Percentiles rank a stretch among this genome's conserved stretches.
These are phyloP conservation scores for Ricinus communis DNA, from an alignment of 345 rosid species.

Conservation along the genomic window DNA sequence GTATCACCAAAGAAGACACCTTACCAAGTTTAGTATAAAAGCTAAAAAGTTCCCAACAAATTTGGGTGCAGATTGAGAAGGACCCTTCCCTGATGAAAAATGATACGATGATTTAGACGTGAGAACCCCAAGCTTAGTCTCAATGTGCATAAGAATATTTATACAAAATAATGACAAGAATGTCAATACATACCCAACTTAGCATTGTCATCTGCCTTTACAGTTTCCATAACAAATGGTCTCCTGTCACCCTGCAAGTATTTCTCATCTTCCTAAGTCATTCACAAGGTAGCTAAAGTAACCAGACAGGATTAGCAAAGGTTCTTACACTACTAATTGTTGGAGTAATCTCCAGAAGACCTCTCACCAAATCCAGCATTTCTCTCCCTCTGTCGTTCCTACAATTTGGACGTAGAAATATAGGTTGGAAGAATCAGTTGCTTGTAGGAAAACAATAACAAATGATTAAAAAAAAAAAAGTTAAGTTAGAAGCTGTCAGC, in stretches of 20 bases:
- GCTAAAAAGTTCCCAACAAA: conserved; percentile 84
- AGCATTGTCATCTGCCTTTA: conserved; percentile 90
- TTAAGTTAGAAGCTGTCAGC: conserved; percentile 5
- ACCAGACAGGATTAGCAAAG: conserved; percentile 11
- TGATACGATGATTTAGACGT: too few species aligned
- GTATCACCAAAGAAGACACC: not conserved
- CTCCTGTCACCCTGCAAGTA: conserved; percentile 69
- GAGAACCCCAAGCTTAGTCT: not conserved
- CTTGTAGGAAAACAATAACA: not conserved
- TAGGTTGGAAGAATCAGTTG: not conserved
- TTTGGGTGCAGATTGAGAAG: conserved; percentile 81
- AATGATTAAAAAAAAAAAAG: not conserved
- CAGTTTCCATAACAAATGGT: conserved; percentile 92
- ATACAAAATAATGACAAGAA: conserved; percentile 4
- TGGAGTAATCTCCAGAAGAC: conserved; percentile 80
- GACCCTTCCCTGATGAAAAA: conserved; percentile 67
- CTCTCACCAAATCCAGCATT: conserved; percentile 80
- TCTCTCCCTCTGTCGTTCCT: conserved; percentile 89
- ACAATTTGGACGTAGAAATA: conserved; percentile 24
- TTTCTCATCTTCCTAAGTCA: not conserved
- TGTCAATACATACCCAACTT: conserved; percentile 63
- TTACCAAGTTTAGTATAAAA: conserved; percentile 73
- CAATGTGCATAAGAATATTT: not conserved
- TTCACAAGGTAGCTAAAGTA: conserved; percentile 1
- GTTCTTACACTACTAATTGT: conserved; percentile 68